Evolutionary conservation across 208 protist species (phyloP).

Genomic region (Blastocrithidia nonstop): DNA sequence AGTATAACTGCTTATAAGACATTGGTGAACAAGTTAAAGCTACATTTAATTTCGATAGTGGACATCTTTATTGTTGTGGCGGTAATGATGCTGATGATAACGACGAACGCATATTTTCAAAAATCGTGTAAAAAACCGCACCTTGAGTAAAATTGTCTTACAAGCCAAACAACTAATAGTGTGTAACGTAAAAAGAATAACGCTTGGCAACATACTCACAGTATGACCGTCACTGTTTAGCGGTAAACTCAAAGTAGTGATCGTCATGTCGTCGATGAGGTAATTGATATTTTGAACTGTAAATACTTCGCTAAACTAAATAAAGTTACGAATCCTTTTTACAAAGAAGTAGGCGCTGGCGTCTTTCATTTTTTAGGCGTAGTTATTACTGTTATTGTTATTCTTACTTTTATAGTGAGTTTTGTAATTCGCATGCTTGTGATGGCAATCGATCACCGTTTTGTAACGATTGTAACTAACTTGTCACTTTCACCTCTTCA

Average conservation of each 20-base stretch:
- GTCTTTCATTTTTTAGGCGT: background rate
- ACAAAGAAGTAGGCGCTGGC: too few relatives aligned
- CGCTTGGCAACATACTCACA: slow-evolving; percentile 22
- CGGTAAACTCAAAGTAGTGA: slow-evolving; percentile 48
- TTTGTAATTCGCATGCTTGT: too few relatives aligned
- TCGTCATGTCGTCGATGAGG: slow-evolving; percentile 15
- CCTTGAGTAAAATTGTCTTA: slow-evolving; percentile 31
- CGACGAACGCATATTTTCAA: background rate
- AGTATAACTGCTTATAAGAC: too few relatives aligned
- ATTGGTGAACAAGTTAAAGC: too few relatives aligned
- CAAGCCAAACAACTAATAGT: slow-evolving; percentile 14
- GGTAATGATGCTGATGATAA: too few relatives aligned
- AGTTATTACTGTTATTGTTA: background rate
- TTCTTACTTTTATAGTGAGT: too few relatives aligned
- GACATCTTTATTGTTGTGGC: background rate
- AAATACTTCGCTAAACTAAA: slow-evolving; percentile 9
- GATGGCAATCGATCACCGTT: too few relatives aligned
- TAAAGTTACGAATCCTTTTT: background rate
- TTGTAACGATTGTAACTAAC: too few relatives aligned
- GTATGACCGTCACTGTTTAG: slow-evolving; percentile 18
- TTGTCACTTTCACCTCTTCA: too few relatives aligned
- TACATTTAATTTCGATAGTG: background rate
- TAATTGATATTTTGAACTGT: slow-evolving; percentile 1
- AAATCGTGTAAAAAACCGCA: slow-evolving; percentile 13
- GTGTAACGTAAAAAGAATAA: slow-evolving; percentile 13